A percentile compares a stretch with the other conserved stretches of the same genome.
Conservation (phyloP, 106 monocot species). For the Iris macrosiphon region DNA sequence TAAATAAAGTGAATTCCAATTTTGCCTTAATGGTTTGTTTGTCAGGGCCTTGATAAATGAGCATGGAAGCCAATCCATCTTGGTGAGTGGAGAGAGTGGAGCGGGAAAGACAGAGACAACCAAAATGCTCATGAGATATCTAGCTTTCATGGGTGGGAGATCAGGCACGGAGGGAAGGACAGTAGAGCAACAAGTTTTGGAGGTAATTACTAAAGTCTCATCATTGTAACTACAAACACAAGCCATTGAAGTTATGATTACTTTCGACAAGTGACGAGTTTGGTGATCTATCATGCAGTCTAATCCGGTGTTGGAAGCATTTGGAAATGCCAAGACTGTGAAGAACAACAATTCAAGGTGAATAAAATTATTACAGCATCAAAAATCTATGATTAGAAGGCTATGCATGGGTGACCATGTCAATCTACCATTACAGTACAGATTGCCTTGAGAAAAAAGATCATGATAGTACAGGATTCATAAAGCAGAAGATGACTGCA, state of each 20-base stretch:
- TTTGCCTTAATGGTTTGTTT: background rate
- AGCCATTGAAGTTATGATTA: background rate
- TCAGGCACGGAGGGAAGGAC: constrained; percentile 81
- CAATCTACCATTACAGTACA: too few relatives aligned
- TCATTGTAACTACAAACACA: too few relatives aligned
- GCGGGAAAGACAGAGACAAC: constrained; percentile 98
- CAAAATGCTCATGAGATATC: constrained; percentile 96
- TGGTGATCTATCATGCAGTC: constrained; percentile 36
- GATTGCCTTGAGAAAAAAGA: too few relatives aligned
- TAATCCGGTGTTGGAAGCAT: constrained; percentile 96
- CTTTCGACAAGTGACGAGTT: background rate
- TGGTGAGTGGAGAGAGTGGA: constrained; percentile 95
- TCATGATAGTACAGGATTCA: too few relatives aligned
- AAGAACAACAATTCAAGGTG: constrained; percentile 98
- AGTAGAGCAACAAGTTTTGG: constrained; percentile 92
- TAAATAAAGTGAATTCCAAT: constrained; percentile 5
- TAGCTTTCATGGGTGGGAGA: constrained; percentile 94
- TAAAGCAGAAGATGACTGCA: too few relatives aligned
- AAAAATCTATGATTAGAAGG: background rate
- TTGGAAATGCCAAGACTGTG: constrained; percentile 92
- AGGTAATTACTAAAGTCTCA: constrained; percentile 39
- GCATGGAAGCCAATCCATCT: constrained; percentile 79
- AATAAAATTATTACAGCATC: background rate
- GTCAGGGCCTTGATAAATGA: constrained; percentile 86
- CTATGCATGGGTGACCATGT: too few relatives aligned